A percentile compares a stretch with the other conserved stretches of the same genome.
Evolutionary conservation across 208 protist species (phyloP).

Genomic region (Leishmania arabica): DNA sequence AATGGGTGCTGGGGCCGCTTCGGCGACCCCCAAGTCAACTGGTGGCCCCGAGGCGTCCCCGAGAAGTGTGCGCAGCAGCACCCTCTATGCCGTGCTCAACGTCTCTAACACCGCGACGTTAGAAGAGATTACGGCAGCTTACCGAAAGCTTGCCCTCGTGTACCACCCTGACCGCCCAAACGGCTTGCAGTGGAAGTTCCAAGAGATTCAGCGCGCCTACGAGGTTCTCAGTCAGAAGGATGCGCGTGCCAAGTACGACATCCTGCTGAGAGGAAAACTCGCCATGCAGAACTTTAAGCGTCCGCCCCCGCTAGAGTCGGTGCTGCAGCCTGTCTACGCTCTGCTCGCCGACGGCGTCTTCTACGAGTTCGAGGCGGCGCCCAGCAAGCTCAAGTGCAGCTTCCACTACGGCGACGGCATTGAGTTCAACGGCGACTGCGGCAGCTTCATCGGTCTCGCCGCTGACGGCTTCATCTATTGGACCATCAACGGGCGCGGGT

Average conservation of each 20-base stretch:
- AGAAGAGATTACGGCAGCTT: slow-evolving; percentile 86
- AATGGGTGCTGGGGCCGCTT: background rate
- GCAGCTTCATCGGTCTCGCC: slow-evolving; percentile 80
- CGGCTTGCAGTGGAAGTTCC: slow-evolving; percentile 76
- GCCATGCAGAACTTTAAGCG: slow-evolving; percentile 56
- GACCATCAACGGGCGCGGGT: slow-evolving; percentile 49
- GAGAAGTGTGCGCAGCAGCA: slow-evolving; percentile 8
- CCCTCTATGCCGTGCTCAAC: slow-evolving; percentile 78
- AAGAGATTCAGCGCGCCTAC: slow-evolving; percentile 94
- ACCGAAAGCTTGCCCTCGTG: slow-evolving; percentile 72
- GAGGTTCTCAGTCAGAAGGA: slow-evolving; percentile 94
- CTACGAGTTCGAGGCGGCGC: slow-evolving; percentile 81
- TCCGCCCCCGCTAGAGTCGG: slow-evolving; percentile 42
- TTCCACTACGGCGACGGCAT: slow-evolving; percentile 84
- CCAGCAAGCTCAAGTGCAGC: slow-evolving; percentile 60
- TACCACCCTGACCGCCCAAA: slow-evolving; percentile 85
- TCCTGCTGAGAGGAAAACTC: slow-evolving; percentile 26
- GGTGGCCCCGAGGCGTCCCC: background rate
- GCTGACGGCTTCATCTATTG: slow-evolving; percentile 81
- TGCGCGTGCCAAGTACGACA: slow-evolving; percentile 95
- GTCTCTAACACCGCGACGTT: slow-evolving; percentile 61
- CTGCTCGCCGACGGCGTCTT: slow-evolving; percentile 63
- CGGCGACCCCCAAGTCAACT: background rate
- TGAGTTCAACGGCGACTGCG: slow-evolving; percentile 43
- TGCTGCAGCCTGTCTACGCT: slow-evolving; percentile 50